These are phyloP conservation scores for Xylaria sp. DNA, from an alignment of 2,329 filamentous ascomycete species.

Conservation along the genomic window DNA sequence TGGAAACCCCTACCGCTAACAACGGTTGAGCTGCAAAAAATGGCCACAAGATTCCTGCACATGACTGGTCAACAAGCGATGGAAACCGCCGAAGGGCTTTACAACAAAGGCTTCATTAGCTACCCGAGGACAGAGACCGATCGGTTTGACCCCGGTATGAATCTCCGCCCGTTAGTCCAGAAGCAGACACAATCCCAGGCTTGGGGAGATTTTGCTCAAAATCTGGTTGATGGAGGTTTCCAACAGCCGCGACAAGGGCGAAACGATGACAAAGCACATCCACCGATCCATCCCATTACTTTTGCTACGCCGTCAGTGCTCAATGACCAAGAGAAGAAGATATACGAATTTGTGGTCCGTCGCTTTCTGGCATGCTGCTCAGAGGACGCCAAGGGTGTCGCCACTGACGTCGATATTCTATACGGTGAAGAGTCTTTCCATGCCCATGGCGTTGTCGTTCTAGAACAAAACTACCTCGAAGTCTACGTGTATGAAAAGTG, in stretches of 20 bases:
- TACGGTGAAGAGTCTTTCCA: slow-evolving; percentile 87
- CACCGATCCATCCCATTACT: slow-evolving; percentile 95
- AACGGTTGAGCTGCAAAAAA: slow-evolving; percentile 96
- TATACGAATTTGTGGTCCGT: slow-evolving; percentile 93
- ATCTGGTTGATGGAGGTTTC: slow-evolving; percentile 79
- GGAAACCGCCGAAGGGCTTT: slow-evolving; percentile 85
- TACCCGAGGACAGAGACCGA: slow-evolving; percentile 98
- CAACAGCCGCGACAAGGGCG: slow-evolving; percentile 82
- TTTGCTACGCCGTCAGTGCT: slow-evolving; percentile 75
- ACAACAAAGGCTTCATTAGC: slow-evolving; percentile 95
- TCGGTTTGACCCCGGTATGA: slow-evolving; percentile 90
- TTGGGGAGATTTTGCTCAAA: slow-evolving; percentile 86
- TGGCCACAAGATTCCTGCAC: slow-evolving; percentile 86
- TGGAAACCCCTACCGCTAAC: slow-evolving; percentile 94
- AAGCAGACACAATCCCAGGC: slow-evolving; percentile 81
- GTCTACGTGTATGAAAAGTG: slow-evolving; percentile 97
- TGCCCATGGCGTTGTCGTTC: slow-evolving; percentile 83
- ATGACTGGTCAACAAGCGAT: slow-evolving; percentile 93
- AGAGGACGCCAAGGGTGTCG: slow-evolving; percentile 87
- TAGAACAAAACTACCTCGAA: slow-evolving; percentile 92
- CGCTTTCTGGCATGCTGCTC: slow-evolving; percentile 96
- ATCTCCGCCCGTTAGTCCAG: slow-evolving; percentile 80
- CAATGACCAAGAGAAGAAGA: slow-evolving; percentile 73
- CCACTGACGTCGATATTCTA: slow-evolving; percentile 83
- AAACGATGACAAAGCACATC: slow-evolving; percentile 96